A percentile compares a stretch with the other conserved stretches of the same genome.
These are phyloP conservation scores for slime mould (Dictyostelium discoideum) DNA, from an alignment of 78 protist species.

Conservation along the genomic window DNA sequence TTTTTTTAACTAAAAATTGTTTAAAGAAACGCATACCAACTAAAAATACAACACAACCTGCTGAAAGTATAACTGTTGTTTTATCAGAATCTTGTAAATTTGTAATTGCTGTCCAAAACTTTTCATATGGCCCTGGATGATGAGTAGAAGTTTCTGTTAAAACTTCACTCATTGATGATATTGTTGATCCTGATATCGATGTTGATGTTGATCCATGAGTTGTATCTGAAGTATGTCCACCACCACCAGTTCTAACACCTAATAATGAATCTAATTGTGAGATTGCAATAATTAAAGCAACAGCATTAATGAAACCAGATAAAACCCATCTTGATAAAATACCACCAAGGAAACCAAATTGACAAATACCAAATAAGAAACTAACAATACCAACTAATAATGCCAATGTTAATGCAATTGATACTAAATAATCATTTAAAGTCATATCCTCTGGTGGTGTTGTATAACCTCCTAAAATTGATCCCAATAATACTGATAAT, in stretches of 20 bases:
- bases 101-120: slow-evolving; percentile 32
- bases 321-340: slow-evolving; percentile 73
- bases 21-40: slow-evolving; percentile 72
- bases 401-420: slow-evolving; percentile 33
- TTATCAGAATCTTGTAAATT: slow-evolving; percentile 21
- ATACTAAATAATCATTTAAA: neutral
- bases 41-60: slow-evolving; percentile 58
- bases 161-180: neutral
- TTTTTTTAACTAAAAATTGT: neutral
- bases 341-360: slow-evolving; percentile 75
- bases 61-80: slow-evolving; percentile 39
- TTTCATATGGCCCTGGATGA: slow-evolving; percentile 64
- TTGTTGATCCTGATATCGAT: neutral
- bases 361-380: slow-evolving; percentile 74
- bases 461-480: neutral
- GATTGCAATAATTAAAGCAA: slow-evolving; percentile 75
- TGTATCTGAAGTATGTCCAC: neutral
- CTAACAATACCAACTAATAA: slow-evolving; percentile 71
- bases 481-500: slow-evolving; percentile 63
- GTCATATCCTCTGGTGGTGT: neutral
- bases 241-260: neutral
- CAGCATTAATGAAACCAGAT: slow-evolving; percentile 80
- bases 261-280: slow-evolving; percentile 64
- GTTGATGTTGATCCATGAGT: neutral
- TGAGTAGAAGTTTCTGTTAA: neutral